phyloP scores from a whole-genome alignment of 2,329 filamentous ascomycete species.

The Scleromitrula shiraiana region DNA sequence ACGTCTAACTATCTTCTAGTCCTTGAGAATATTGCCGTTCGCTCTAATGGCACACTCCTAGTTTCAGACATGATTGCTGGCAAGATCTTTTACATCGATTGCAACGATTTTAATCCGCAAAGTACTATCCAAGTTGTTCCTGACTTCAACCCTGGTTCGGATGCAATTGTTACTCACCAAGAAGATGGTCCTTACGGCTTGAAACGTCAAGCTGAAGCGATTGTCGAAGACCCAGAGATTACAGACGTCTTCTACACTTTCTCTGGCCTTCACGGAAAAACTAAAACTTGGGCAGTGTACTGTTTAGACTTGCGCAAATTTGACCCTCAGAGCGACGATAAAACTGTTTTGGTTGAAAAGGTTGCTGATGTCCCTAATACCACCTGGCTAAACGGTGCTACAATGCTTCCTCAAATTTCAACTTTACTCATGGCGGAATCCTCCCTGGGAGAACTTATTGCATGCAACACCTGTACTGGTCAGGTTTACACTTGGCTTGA shows the following conservation, averaged over 20 bases:
- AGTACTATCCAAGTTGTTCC: background rate
- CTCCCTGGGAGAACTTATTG: background rate
- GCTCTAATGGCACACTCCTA: constrained; percentile 44
- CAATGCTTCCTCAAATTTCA: background rate
- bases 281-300: background rate
- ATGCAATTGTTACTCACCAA: too few species aligned
- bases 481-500: background rate
- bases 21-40: constrained; percentile 27
- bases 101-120: constrained; percentile 4
- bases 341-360: background rate
- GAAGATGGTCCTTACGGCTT: background rate
- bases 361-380: background rate
- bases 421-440: background rate
- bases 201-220: constrained; percentile 1
- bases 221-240: background rate
- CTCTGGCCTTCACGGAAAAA: constrained; percentile 1
- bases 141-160: background rate
- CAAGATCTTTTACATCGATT: constrained; percentile 19
- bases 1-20: too few species aligned
- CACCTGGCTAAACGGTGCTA: constrained; percentile 1
- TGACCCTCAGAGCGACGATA: background rate
- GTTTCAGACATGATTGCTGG: constrained; percentile 27
- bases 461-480: background rate
- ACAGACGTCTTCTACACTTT: constrained; percentile 1
- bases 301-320: background rate